Evolutionary conservation across 495 filamentous ascomycete genomes (phyloP).

Genomic region (Hypoxylon perforatum): DNA sequence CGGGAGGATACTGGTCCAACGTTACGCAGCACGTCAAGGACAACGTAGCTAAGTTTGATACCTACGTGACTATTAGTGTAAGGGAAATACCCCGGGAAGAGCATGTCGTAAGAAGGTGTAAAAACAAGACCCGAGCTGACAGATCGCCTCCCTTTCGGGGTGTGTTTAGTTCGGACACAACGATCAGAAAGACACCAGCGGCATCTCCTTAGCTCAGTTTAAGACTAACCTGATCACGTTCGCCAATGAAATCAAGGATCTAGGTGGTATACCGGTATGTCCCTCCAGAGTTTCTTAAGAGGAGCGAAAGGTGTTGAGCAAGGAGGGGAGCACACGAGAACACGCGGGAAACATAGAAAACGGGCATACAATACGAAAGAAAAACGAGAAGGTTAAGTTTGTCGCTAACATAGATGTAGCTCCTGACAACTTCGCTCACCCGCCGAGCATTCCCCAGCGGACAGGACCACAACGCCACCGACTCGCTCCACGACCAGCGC

Average conservation of each 20-base stretch:
- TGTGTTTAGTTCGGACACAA: constrained; percentile 64
- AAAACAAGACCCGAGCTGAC: constrained; percentile 11
- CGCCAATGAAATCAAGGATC: constrained; percentile 50
- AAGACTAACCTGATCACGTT: constrained; percentile 54
- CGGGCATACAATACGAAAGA: not conserved
- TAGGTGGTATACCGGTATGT: constrained; percentile 55
- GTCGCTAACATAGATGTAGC: constrained; percentile 15
- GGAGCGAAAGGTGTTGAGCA: not conserved
- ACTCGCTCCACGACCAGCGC: constrained; percentile 54
- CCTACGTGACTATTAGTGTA: constrained; percentile 60
- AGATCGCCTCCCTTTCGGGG: not conserved
- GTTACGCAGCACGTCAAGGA: constrained; percentile 47
- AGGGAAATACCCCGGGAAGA: constrained; percentile 9
- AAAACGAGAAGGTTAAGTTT: not conserved
- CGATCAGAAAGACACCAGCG: constrained; percentile 59
- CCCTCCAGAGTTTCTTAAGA: not conserved
- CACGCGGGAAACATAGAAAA: not conserved
- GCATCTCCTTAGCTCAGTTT: constrained; percentile 52
- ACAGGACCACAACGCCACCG: constrained; percentile 46
- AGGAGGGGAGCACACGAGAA: not conserved
- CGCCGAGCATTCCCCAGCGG: constrained; percentile 52
- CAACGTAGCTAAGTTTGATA: constrained; percentile 43
- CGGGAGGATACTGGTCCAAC: constrained; percentile 59
- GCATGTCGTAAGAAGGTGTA: not conserved
- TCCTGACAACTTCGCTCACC: constrained; percentile 57